A percentile compares a stretch with the other conserved stretches of the same genome.
Evolutionary conservation across 352 stramenopile species (phyloP).

Genomic region (Phytopythium mirpurense): DNA sequence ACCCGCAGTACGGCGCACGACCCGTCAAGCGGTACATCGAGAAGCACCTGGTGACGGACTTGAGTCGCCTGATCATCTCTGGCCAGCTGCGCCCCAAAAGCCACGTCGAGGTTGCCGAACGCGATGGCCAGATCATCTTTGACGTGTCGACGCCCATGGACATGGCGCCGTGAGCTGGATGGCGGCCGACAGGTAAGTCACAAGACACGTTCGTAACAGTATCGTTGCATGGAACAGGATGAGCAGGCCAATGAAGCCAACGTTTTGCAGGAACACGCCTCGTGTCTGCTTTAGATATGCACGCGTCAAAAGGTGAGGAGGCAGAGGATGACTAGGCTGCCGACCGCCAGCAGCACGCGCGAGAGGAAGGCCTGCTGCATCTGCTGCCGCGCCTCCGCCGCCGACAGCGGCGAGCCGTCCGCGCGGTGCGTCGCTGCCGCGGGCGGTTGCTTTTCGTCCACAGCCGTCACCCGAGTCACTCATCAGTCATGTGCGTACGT

Average conservation of each 20-base stretch:
- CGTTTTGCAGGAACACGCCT: too few species aligned
- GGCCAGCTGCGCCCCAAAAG: slow-evolving; percentile 54
- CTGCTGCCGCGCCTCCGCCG: slow-evolving; percentile 52
- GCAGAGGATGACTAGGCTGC: slow-evolving; percentile 67
- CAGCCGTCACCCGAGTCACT: too few species aligned
- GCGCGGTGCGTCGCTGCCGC: slow-evolving; percentile 28
- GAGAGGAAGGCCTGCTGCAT: slow-evolving; percentile 72
- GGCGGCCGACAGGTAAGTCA: not conserved
- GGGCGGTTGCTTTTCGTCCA: slow-evolving; percentile 24
- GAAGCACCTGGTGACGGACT: slow-evolving; percentile 90
- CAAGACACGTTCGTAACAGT: too few species aligned
- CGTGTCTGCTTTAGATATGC: too few species aligned
- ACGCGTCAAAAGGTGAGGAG: slow-evolving; percentile 49
- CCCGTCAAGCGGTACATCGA: slow-evolving; percentile 96
- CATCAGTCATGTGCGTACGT: too few species aligned
- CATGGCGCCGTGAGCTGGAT: slow-evolving; percentile 12
- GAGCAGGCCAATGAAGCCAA: too few species aligned
- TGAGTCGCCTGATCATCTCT: slow-evolving; percentile 68
- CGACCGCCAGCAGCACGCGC: slow-evolving; percentile 61
- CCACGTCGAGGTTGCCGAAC: slow-evolving; percentile 53
- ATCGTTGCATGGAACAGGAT: too few species aligned
- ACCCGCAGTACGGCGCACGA: slow-evolving; percentile 92
- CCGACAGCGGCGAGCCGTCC: slow-evolving; percentile 39
- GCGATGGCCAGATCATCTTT: slow-evolving; percentile 43
- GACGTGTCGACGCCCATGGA: slow-evolving; percentile 31